Evolutionary conservation across 2,329 filamentous ascomycete species (phyloP), one percentile per base, ranked within the genome.

Genomic region (Exophiala sp.): DNA sequence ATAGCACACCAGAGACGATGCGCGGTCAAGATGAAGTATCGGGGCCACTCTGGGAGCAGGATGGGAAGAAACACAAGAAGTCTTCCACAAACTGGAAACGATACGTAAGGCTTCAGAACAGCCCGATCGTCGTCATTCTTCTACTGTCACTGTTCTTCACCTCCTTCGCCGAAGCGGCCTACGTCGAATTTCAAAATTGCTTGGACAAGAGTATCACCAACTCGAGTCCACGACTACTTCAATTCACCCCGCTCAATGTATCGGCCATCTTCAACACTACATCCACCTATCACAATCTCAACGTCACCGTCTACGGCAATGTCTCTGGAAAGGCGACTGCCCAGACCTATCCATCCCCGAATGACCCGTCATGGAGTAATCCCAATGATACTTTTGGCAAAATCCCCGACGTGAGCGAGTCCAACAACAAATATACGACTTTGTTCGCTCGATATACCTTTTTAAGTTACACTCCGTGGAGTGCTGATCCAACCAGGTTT

Each of bases 241-340:
- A 96, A 74, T 96, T 92, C 75, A 77, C 84, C 10, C 91, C 94
- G 2, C 70, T 86, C 34, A 84, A 81, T 62, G 82, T 94, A 53
- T 84, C 88, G 64, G 92, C 89, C 52, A 73, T 75, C 16, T 95
- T 95, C 75, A 80, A 89, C 64, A 78, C 80, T 24, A 69, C 74
- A 11, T 73, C 80, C 59, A 69, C 80, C 3, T 78, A 74, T 47
- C 83, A 91, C 66, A 82, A 79, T 38, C 77, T 99, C 45, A 84
- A 82, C 59, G 75, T 96, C 51, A 94, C 85, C 1, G 81, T 96
- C 43, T 97, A 90, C 75, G 92, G 91, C 47, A 96, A 97, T 71
- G 90, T 97, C 29, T 88, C 86, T 7, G 94, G 94, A 43, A 83
- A 86, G 47, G 78, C 80, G 41, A 76, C 77, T 2, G 66, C 72